These are phyloP conservation scores for Hymenoscyphus occultus DNA, from an alignment of 2,329 filamentous ascomycete genomes.

Conservation along the genomic window DNA sequence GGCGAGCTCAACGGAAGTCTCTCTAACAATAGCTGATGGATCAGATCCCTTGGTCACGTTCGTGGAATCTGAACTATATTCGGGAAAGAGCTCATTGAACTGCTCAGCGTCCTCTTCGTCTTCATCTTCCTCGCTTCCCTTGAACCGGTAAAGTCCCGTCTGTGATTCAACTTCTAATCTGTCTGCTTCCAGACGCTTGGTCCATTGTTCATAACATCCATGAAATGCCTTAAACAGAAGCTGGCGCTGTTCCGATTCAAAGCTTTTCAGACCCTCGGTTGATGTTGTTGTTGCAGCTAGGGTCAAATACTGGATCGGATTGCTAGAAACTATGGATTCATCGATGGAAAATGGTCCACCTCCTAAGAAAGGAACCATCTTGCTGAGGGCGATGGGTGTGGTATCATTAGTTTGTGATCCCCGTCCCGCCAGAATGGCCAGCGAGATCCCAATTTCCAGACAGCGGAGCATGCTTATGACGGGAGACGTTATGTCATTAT, in stretches of 20 bases:
- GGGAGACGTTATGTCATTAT: constrained; percentile 80
- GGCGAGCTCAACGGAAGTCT: constrained; percentile 54
- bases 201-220: constrained; percentile 77
- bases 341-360: constrained; percentile 33
- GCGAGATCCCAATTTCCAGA: constrained; percentile 69
- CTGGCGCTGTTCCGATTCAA: constrained; percentile 46
- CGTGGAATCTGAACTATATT: constrained; percentile 55
- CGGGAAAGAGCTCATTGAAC: constrained; percentile 78
- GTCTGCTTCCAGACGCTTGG: constrained; percentile 69
- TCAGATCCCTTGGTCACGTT: constrained; percentile 19
- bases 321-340: constrained; percentile 18
- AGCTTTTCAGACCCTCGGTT: constrained; percentile 46
- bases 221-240: constrained; percentile 66
- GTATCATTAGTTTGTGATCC: constrained; percentile 14
- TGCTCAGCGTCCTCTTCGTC: constrained; percentile 73
- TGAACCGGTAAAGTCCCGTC: constrained; percentile 78
- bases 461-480: constrained; percentile 77
- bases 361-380: constrained; percentile 56
- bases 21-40: constrained; percentile 22
- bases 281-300: constrained; percentile 45
- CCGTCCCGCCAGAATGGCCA: constrained; percentile 43
- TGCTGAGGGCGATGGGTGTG: constrained; percentile 38
- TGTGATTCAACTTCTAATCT: constrained; percentile 71
- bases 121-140: constrained; percentile 72
- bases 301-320: constrained; percentile 49